phyloP scores from a whole-genome alignment of 2,329 filamentous ascomycete genomes.

The Camillea tinctor region DNA sequence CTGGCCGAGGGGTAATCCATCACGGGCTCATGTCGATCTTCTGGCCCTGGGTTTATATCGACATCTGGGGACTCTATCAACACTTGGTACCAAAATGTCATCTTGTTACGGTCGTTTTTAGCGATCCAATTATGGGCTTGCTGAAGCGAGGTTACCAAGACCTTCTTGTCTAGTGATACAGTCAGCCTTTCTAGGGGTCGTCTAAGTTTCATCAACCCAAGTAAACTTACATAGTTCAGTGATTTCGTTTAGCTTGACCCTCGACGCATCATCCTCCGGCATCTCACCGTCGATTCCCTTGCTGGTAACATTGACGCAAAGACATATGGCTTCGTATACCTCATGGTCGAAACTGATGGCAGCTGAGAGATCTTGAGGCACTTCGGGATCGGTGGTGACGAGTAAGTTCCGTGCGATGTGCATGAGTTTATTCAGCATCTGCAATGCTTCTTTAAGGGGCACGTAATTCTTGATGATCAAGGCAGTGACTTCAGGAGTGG shows the following conservation, averaged over 20 bases:
- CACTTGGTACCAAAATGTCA: conserved; percentile 67
- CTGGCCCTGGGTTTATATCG: conserved; percentile 48
- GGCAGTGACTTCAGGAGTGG: conserved; percentile 60
- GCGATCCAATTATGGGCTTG: conserved; percentile 69
- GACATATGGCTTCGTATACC: conserved; percentile 63
- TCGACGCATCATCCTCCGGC: conserved; percentile 54
- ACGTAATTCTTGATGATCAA: conserved; percentile 63
- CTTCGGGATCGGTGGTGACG: conserved; percentile 62
- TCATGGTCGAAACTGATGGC: conserved; percentile 65
- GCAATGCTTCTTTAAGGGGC: conserved; percentile 60
- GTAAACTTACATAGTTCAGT: conserved; percentile 58
- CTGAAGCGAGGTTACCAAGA: conserved; percentile 64
- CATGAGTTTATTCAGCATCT: conserved; percentile 65
- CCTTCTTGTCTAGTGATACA: conserved; percentile 56
- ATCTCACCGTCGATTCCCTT: conserved; percentile 66
- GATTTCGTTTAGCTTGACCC: conserved; percentile 59
- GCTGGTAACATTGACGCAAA: conserved; percentile 66
- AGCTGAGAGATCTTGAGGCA: conserved; percentile 64
- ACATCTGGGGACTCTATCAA: conserved; percentile 52
- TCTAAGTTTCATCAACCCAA: background rate
- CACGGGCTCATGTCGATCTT: conserved; percentile 51
- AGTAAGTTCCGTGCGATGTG: conserved; percentile 65
- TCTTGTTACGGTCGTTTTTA: conserved; percentile 68
- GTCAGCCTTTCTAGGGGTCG: conserved; percentile 16
- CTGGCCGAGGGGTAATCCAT: conserved; percentile 53